Evolutionary conservation across 2,329 filamentous ascomycete genomes (phyloP), one percentile per base, ranked within the genome.

Genomic region (Stagonosporopsis rhizophila): DNA sequence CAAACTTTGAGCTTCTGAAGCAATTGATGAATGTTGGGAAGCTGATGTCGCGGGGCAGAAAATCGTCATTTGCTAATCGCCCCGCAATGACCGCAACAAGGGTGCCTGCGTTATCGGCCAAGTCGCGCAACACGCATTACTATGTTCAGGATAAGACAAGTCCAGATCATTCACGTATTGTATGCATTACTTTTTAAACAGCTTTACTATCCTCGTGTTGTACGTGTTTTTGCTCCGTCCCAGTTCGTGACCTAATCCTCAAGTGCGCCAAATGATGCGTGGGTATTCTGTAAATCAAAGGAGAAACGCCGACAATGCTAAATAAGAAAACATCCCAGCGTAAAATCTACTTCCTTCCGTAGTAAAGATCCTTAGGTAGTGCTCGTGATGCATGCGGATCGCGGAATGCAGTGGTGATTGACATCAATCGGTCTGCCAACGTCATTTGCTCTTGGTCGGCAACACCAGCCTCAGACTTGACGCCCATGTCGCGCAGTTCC

Each of bases 361-460:
- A 57, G 8, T 62, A 49, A 12, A 60, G 32, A 11, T 66, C 60
- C 19, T 59, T 59, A 0, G 57, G 58, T 22, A 61, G 38, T 1
- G 51, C 44, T 34, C 60, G 56, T 17, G 52, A 57, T 25, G 64
- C 56, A 35, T 71, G 58, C 17, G 61, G 62, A 35, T 71, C 66
- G 6, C 70, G 69, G 42, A 73, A 70, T 2, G 64, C 64, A 15
- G 67, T 69, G 2, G 70, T 75, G 20, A 75, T 73, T 1, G 63
- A 54, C 62, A 75, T 68, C 28, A 75, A 44, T 25, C 54, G 62
- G 44, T 81, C 79, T 4, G 75, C 77, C 61, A 78, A 68, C 0
- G 77, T 80, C 51, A 69, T 69, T 55, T 78, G 74, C 56, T 80
- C 78, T 51, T 69, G 71, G 15, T 74, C 74, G 9, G 62, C 76